Base-by-base conservation (phyloP, 2,329 filamentous ascomycete species). In the Aspergillus carbonarius region DNA sequence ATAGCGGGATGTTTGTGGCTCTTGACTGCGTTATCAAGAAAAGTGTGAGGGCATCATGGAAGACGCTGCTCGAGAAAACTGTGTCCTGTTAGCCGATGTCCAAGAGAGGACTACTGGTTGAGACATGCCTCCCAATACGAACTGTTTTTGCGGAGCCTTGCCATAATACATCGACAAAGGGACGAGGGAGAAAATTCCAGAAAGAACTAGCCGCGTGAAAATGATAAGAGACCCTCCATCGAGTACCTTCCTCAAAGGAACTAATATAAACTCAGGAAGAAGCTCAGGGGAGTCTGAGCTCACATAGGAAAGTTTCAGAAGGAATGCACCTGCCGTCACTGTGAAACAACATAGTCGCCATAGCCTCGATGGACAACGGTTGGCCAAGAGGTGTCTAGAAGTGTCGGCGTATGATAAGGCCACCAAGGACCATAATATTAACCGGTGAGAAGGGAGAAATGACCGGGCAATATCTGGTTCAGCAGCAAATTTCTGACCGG, bases 401-500 rank as follows among this genome's bases (percentile, higher is more conserved):
- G 87, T 78, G 66, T 87, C 81, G 15, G 85, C 72, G 72, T 97
- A 97, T 1, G 88, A 87, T 12, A 83, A 72, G 39, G 86, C 79
- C 20, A 96, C 82, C 9, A 96, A 76, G 1, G 74, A 65, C 95
- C 95, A 99, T 4, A 99, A 83, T 0, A 90, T 70, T 27, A 80
- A 73, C 2, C 87, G 86, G 57, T 91, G 83, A 0, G 82, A 78
- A 15, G 83, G 78, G 55, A 96, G 79, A 69, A 91, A 89, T 5
- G 75, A 79, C 59, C 89, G 91, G 62, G 90, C 90, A 47, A 98
- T 90, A 69, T 98, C 95, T 25, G 92, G 86, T 39, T 88, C 89
- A n/a, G 93, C 93, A 1, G 95, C 89, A 67, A 92, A 93, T 74
- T 99, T 99, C 71, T 98, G 93, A 4, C 95, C 95, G 0, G 95